phyloP scores from a whole-genome alignment of 2,329 filamentous ascomycete genomes.

The Trichoderma arundinaceum region DNA sequence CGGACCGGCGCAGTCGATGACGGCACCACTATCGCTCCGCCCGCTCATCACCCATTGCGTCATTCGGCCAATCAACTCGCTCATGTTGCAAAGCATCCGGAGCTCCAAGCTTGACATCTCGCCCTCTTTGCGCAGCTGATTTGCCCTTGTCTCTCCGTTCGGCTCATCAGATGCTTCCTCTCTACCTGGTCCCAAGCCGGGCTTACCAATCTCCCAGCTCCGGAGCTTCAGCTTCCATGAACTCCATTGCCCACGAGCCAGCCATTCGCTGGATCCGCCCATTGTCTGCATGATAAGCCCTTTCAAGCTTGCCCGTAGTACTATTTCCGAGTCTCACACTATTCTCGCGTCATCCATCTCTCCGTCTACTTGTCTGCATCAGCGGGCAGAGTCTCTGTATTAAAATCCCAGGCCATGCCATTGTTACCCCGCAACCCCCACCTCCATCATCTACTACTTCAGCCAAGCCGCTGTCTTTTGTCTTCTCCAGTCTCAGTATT shows the following conservation, averaged over 20 bases:
- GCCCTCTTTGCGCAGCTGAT: background rate
- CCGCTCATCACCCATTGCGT: constrained; percentile 12
- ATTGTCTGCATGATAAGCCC: background rate
- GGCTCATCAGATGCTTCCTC: background rate
- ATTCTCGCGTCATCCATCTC: constrained; percentile 12
- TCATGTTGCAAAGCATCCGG: constrained; percentile 34
- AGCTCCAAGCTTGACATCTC: constrained; percentile 7
- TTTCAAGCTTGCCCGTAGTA: background rate
- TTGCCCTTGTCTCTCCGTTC: background rate
- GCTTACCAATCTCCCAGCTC: too few relatives aligned
- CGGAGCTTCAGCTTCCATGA: too few relatives aligned
- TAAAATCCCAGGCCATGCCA: constrained; percentile 22
- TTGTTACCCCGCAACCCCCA: constrained; percentile 32
- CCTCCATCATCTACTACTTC: constrained; percentile 26
- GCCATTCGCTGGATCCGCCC: background rate
- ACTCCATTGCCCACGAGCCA: background rate
- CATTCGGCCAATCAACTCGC: constrained; percentile 34
- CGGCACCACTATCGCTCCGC: constrained; percentile 2
- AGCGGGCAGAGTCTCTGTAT: constrained; percentile 17
- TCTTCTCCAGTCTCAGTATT: background rate
- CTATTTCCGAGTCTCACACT: constrained; percentile 3
- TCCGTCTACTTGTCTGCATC: background rate
- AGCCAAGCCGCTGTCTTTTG: background rate
- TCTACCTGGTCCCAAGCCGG: background rate
- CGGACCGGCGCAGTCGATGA: background rate